Evolutionary conservation across 179 eudicot genomes (phyloP).

Genomic region (Gypsophila paniculata): DNA sequence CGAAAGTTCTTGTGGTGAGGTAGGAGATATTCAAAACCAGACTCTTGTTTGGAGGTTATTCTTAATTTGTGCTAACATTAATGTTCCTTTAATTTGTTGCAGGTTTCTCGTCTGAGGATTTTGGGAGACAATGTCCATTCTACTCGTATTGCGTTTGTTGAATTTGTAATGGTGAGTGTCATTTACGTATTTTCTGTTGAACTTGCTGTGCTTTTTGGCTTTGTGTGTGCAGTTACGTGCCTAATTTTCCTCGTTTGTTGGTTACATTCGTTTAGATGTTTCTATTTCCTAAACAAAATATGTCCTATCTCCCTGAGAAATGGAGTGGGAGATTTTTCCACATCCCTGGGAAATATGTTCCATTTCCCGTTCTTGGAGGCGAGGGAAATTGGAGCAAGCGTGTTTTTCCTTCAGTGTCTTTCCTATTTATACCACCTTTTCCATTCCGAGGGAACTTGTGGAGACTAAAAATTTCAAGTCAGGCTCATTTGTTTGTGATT

Average conservation of each 20-base stretch:
- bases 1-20: conserved; percentile 81
- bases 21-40: conserved; percentile 22
- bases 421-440: no score
- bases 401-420: no score
- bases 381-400: no score
- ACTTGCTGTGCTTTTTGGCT: neutral
- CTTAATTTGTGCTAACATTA: conserved; percentile 8
- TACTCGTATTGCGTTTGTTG: conserved; percentile 88
- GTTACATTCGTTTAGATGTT: neutral
- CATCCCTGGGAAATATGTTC: no score
- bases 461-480: no score
- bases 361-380: no score
- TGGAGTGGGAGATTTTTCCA: no score
- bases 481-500: no score
- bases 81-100: conserved; percentile 12
- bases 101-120: conserved; percentile 95
- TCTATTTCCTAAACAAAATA: neutral
- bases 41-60: neutral
- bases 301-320: no score
- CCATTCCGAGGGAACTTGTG: no score
- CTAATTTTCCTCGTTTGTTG: neutral
- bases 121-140: conserved; percentile 82
- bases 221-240: neutral
- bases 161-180: conserved; percentile 53
- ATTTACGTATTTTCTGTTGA: neutral